phyloP scores from a whole-genome alignment of 148 eudicot genomes.

The Chenopodium quinoa region DNA sequence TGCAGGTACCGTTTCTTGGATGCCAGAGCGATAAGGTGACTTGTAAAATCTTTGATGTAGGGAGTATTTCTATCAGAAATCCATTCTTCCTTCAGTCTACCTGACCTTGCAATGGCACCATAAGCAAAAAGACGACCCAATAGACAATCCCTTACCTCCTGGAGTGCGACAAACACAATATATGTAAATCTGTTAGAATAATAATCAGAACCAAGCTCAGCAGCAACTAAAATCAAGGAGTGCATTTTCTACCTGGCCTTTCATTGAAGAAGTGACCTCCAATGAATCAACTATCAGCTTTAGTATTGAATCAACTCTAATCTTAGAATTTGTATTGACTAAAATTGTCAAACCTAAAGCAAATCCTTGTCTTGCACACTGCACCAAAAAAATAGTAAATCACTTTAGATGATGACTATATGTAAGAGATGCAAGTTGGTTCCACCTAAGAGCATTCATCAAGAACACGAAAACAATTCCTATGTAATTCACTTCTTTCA shows the following conservation, averaged over 20 bases:
- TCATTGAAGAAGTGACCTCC: constrained; percentile 84
- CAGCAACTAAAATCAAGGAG: neutral
- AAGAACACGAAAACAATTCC: neutral
- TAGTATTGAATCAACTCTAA: constrained; percentile 64
- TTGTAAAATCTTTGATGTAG: constrained; percentile 58
- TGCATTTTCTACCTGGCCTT: constrained; percentile 72
- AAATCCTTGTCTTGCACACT: constrained; percentile 99
- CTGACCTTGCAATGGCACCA: constrained; percentile 83
- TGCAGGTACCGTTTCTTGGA: constrained; percentile 81
- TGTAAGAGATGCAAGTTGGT: neutral
- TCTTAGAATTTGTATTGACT: constrained; percentile 55
- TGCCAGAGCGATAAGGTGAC: constrained; percentile 59
- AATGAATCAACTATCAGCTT: constrained; percentile 65
- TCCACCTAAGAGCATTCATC: neutral
- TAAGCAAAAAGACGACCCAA: constrained; percentile 92
- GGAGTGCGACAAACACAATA: constrained; percentile 28
- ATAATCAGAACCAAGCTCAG: constrained; percentile 8
- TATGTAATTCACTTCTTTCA: neutral
- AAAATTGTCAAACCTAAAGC: constrained; percentile 79
- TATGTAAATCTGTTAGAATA: neutral
- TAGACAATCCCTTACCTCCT: constrained; percentile 83
- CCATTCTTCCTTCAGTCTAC: constrained; percentile 68
- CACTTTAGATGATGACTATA: neutral
- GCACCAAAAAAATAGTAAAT: constrained; percentile 19
- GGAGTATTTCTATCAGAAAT: constrained; percentile 43